Conservation (phyloP, 257 asterid genomes). For the Solanum chilense region DNA sequence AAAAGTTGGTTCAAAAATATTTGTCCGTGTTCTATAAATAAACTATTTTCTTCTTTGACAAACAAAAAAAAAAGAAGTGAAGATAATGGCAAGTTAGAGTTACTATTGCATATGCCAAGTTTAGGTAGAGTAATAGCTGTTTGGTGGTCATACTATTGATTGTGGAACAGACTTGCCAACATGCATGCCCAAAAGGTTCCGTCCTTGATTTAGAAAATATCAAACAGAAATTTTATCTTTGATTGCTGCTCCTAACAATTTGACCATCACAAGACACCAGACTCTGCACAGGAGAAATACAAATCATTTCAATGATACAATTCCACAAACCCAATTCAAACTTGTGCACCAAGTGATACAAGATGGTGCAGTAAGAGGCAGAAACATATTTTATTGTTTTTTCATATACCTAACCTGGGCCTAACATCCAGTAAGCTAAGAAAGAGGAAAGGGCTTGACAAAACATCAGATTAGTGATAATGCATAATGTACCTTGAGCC, state of each 20-base stretch:
- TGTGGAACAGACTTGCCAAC: background rate
- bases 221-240: background rate
- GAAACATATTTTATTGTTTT: background rate
- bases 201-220: background rate
- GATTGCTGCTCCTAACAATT: background rate
- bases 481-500: conserved; percentile 9
- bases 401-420: background rate
- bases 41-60: background rate
- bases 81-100: background rate
- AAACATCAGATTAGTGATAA: background rate
- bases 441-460: background rate
- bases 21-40: background rate
- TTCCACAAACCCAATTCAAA: background rate
- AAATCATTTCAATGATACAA: background rate
- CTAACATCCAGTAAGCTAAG: background rate
- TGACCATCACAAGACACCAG: background rate
- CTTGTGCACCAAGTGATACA: background rate
- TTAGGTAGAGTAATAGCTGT: background rate
- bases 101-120: background rate
- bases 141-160: background rate
- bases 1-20: background rate
- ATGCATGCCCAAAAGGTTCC: background rate
- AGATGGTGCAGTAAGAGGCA: background rate
- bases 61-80: background rate
- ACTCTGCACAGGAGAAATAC: background rate